Base-by-base conservation (phyloP, 768 basidiomycete genomes). In the Leccinum uliginosum region DNA sequence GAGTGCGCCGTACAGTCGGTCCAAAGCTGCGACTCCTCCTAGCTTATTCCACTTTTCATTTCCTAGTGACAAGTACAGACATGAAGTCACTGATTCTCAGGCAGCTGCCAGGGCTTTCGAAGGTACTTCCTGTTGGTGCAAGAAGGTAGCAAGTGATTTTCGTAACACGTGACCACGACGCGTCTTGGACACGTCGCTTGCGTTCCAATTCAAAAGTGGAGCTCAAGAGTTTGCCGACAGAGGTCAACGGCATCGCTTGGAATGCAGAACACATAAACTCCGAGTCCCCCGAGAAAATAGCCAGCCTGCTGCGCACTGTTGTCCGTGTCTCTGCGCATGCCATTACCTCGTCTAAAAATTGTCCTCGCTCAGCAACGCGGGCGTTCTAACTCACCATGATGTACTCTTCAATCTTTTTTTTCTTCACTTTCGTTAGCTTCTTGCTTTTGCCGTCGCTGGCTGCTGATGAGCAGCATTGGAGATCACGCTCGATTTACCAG, bases 401-500 rank as follows among this genome's bases (percentile, higher is more conserved):
- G 11, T 40, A 54, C 45, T 56, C 52, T 50, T 40, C 19, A 21
- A 15, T 50, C 9, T 17, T 69, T 48, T 44, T 53, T 27, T 30
- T 57, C 30, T 57, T 66, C 6, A 55, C 53, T 27, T 50, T 61
- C n/a, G 5, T 15, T 30, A 4, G 51, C 15, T 54, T 59, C 27
- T 56, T 61, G 21, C 35, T 40, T 21, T 47, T 54, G 47, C 55
- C 45, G 45, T 60, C 65, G 7, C 54, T 38, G 30, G 75, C 77
- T 9, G 77, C 77, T 3, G 74, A 75, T 50, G 75, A 77, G 7
- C 73, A 76, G n/a, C 67, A 76, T 19, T 82, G 80, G 83, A 77
- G 78, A 52, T 73, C 74, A 50, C 73, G 80, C 19, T 75, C 82
- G 14, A 82, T 84, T 60, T 84, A 84, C 65, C 82, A 84, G 74